These are phyloP conservation scores for Mycena leptocephala DNA, from an alignment of 768 basidiomycete species.

Conservation along the genomic window DNA sequence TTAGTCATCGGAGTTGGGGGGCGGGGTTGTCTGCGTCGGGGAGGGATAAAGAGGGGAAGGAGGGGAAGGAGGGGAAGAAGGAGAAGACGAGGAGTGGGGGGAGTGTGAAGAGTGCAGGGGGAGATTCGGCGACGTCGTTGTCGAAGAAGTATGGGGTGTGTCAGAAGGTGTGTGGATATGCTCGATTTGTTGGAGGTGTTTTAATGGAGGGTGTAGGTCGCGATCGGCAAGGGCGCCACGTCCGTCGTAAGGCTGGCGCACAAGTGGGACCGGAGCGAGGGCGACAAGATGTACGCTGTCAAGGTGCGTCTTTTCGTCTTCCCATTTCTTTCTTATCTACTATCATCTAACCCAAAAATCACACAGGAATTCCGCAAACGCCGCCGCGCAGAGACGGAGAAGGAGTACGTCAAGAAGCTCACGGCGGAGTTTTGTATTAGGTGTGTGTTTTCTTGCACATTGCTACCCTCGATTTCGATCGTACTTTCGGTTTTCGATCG, in stretches of 20 bases:
- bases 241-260: conserved; percentile 96
- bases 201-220: too few relatives aligned
- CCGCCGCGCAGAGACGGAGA: conserved; percentile 98
- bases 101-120: conserved; percentile 55
- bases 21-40: too few relatives aligned
- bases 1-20: conserved; percentile 8
- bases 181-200: too few relatives aligned
- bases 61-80: conserved; percentile 28
- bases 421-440: conserved; percentile 97
- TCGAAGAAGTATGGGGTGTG: conserved; percentile 97
- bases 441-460: not conserved
- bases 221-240: conserved; percentile 99
- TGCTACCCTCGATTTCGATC: not conserved
- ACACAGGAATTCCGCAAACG: conserved; percentile 98
- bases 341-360: not conserved
- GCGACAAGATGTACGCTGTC: conserved; percentile 96
- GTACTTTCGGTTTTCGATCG: too few relatives aligned
- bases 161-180: too few relatives aligned
- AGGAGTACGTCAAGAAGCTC: conserved; percentile 99
- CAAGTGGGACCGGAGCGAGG: conserved; percentile 96
- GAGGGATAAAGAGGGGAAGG: not conserved
- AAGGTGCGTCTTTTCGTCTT: conserved; percentile 72
- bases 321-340: conserved; percentile 22
- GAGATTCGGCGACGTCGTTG: conserved; percentile 58
- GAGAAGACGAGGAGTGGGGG: conserved; percentile 30